phyloP scores from a whole-genome alignment of 345 rosid species.

The Streptanthus diversifolius region DNA sequence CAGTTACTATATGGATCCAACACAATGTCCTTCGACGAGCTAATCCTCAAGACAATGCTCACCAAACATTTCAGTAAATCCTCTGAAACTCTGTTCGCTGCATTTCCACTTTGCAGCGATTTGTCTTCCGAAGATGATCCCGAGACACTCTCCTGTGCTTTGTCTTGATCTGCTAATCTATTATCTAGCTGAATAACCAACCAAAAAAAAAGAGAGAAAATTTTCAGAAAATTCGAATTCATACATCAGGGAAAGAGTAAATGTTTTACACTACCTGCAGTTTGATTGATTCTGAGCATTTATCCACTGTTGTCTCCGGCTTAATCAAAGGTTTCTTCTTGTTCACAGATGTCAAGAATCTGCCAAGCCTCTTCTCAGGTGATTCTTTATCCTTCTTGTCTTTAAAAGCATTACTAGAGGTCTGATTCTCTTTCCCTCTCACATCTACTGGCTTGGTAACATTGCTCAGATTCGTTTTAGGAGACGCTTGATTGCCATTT shows the following conservation, averaged over 20 bases:
- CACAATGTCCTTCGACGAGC: slow-evolving; percentile 51
- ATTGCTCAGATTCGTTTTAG: slow-evolving; percentile 31
- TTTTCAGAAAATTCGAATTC: neutral
- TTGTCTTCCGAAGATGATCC: slow-evolving; percentile 42
- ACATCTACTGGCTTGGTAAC: slow-evolving; percentile 40
- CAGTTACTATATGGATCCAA: slow-evolving; percentile 59
- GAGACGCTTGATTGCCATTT: slow-evolving; percentile 45
- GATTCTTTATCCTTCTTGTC: slow-evolving; percentile 57
- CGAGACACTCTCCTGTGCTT: slow-evolving; percentile 49
- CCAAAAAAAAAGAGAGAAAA: neutral
- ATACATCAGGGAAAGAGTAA: neutral
- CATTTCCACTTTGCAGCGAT: slow-evolving; percentile 36
- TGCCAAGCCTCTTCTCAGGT: slow-evolving; percentile 49
- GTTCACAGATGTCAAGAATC: slow-evolving; percentile 46
- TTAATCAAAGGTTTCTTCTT: slow-evolving; percentile 24
- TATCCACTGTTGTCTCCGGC: slow-evolving; percentile 3
- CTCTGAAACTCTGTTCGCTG: slow-evolving; percentile 74
- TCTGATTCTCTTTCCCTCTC: slow-evolving; percentile 70
- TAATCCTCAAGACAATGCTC: slow-evolving; percentile 63
- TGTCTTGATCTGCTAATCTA: slow-evolving; percentile 60
- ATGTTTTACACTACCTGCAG: slow-evolving; percentile 1
- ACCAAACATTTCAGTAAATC: slow-evolving; percentile 59
- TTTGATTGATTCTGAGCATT: slow-evolving; percentile 11
- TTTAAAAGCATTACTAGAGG: slow-evolving; percentile 41
- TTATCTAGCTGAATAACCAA: slow-evolving; percentile 50